A percentile compares a stretch with the other conserved stretches of the same genome.
Evolutionary conservation across 208 protist genomes (phyloP).

Genomic region (Trichomonas vaginalis): DNA sequence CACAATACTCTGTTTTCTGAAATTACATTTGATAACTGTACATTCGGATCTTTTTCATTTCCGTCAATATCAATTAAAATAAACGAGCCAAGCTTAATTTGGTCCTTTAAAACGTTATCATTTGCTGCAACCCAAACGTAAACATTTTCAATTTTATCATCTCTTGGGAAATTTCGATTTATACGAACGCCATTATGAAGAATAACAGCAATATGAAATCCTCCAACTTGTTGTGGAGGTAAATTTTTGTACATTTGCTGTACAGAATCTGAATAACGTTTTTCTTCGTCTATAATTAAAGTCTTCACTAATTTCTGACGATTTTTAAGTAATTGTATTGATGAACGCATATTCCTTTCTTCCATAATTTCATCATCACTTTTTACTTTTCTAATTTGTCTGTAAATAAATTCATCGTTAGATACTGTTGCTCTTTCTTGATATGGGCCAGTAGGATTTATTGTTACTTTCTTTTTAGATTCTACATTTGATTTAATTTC

Average conservation of each 20-base stretch:
- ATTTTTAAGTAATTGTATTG: neutral
- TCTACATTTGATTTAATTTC: neutral
- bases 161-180: neutral
- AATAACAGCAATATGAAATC: neutral
- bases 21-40: neutral
- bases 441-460: no score
- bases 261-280: neutral
- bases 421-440: neutral
- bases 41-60: neutral
- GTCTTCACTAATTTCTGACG: neutral
- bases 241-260: neutral
- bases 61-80: neutral
- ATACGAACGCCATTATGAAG: neutral
- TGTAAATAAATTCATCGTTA: neutral
- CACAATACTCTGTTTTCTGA: neutral
- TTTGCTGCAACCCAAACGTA: neutral
- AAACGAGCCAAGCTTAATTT: neutral
- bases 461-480: neutral
- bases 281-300: neutral
- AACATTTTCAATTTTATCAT: neutral
- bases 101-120: neutral
- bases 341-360: neutral
- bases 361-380: neutral
- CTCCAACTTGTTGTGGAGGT: neutral
- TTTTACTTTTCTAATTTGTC: neutral